phyloP scores from a whole-genome alignment of 176 grass and related monocot species.

The Aegilops bicornis region DNA sequence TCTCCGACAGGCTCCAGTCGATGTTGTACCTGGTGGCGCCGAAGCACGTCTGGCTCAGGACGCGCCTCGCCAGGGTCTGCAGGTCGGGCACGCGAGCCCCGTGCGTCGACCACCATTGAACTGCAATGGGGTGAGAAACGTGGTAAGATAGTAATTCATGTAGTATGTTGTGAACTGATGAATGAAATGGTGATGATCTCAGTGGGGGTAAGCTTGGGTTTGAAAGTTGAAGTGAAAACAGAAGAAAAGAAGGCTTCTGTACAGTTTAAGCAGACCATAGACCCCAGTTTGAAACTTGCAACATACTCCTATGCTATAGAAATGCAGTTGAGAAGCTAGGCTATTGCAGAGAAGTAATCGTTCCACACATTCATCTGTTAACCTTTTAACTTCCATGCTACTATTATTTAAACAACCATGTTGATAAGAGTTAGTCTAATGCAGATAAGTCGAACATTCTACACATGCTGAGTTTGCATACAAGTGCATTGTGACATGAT shows the following conservation, averaged over 20 bases:
- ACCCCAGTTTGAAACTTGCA: not conserved
- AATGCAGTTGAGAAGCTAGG: too few species aligned
- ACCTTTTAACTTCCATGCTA: not conserved
- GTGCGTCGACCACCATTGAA: constrained; percentile 62
- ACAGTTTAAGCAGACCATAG: not conserved
- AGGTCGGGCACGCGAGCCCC: constrained; percentile 42
- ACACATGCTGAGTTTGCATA: not conserved
- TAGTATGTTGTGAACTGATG: not conserved
- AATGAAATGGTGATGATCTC: not conserved
- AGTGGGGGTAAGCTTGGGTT: not conserved
- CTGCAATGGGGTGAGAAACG: constrained; percentile 28
- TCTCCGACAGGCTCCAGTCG: constrained; percentile 50
- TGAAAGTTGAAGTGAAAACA: not conserved
- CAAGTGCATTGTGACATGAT: not conserved
- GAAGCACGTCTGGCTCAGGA: constrained; percentile 71
- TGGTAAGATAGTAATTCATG: not conserved
- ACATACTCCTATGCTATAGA: not conserved
- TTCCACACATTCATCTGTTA: not conserved
- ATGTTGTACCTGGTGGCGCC: constrained; percentile 61
- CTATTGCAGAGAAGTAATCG: too few species aligned
- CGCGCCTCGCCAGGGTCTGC: constrained; percentile 35
- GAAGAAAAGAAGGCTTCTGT: not conserved
- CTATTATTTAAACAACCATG: too few species aligned
- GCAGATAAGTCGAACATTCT: not conserved
- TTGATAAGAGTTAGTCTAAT: too few species aligned